Conservation (phyloP, 2,329 filamentous ascomycete species). For the Cladosporium sp. region DNA sequence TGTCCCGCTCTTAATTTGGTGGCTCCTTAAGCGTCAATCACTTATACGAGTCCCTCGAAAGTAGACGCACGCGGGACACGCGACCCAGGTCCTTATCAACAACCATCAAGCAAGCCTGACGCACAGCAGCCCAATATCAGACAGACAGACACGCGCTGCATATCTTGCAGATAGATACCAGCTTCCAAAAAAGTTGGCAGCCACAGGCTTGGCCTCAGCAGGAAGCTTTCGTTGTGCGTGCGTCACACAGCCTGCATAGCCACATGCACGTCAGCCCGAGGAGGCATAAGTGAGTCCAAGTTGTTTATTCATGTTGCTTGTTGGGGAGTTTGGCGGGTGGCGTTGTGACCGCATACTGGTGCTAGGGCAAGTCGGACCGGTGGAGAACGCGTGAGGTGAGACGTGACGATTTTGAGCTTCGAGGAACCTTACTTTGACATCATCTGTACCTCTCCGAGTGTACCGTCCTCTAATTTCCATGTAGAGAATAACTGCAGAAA, state of each 20-base stretch:
- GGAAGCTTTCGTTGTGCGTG: not conserved
- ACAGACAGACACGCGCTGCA: not conserved
- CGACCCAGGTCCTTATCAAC: not conserved
- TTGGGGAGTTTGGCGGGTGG: not conserved
- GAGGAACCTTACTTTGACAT: not conserved
- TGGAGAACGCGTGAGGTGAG: not conserved
- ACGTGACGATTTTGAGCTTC: not conserved
- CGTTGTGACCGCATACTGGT: not conserved
- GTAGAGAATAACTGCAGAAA: not conserved
- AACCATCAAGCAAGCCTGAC: not conserved
- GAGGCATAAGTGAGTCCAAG: not conserved
- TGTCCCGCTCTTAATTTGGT: not conserved
- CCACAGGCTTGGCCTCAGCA: not conserved
- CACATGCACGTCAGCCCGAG: not conserved
- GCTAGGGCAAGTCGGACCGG: not conserved
- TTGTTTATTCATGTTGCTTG: not conserved
- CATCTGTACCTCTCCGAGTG: not conserved
- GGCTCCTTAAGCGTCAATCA: not conserved
- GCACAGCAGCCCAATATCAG: not conserved
- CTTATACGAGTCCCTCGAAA: not conserved
- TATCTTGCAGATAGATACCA: not conserved
- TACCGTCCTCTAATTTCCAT: not conserved
- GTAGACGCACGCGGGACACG: not conserved
- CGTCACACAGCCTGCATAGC: not conserved
- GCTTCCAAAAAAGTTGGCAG: not conserved